A percentile compares a stretch with the other conserved stretches of the same genome.
These are phyloP conservation scores for Backusella tarrabulga DNA, from an alignment of 192 early-diverging fungal genomes.

Conservation along the genomic window DNA sequence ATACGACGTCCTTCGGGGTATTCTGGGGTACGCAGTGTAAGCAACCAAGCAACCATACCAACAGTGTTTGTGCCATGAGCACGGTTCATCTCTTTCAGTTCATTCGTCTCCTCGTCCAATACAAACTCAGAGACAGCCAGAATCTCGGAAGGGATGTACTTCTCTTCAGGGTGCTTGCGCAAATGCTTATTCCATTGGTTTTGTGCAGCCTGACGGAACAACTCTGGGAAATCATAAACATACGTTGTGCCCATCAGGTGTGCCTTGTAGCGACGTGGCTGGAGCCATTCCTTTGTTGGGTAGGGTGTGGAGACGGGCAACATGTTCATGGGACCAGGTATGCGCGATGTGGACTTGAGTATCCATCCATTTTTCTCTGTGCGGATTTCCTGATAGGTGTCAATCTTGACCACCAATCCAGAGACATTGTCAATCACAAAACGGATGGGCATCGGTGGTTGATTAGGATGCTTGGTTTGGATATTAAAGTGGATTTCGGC, in stretches of 20 bases:
- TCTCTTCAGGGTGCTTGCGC: constrained; percentile 40
- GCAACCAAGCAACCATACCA: constrained; percentile 96
- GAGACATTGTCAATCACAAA: constrained; percentile 91
- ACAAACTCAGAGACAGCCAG: constrained; percentile 83
- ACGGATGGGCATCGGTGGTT: constrained; percentile 72
- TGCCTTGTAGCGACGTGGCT: constrained; percentile 95
- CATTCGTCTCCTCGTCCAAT: constrained; percentile 69
- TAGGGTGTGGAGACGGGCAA: constrained; percentile 79
- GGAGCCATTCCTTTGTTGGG: constrained; percentile 92
- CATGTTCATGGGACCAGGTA: constrained; percentile 78
- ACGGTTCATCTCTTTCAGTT: constrained; percentile 74
- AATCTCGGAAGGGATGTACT: constrained; percentile 55
- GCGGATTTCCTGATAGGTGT: constrained; percentile 88
- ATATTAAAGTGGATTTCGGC: constrained; percentile 97
- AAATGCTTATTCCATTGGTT: constrained; percentile 71
- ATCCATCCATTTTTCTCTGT: constrained; percentile 79
- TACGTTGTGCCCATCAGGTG: constrained; percentile 98
- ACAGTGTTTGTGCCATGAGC: constrained; percentile 85
- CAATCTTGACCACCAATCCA: constrained; percentile 87
- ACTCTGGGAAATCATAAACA: constrained; percentile 97
- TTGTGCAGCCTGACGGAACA: constrained; percentile 88
- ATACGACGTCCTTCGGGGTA: constrained; percentile 83
- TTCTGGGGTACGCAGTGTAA: constrained; percentile 88
- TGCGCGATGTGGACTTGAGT: constrained; percentile 78
- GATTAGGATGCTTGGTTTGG: constrained; percentile 56